phyloP scores from a whole-genome alignment of 108 stramenopile species.

The Nannochloropsis salina region DNA sequence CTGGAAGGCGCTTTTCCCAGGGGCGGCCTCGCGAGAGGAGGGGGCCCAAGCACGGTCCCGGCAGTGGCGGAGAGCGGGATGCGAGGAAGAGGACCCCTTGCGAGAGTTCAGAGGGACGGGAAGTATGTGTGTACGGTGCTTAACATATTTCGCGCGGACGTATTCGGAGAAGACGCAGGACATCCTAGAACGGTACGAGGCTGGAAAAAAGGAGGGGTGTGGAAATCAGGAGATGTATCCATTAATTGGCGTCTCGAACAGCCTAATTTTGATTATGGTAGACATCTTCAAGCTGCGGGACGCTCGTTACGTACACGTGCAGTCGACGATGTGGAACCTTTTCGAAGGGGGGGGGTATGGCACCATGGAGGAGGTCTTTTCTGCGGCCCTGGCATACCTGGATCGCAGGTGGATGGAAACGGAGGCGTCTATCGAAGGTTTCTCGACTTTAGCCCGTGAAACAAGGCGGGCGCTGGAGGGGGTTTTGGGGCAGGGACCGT shows the following conservation, averaged over 20 bases:
- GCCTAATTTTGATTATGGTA: not conserved
- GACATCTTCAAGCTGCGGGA: not conserved
- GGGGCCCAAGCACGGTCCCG: not conserved
- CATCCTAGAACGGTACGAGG: not conserved
- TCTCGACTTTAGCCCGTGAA: not conserved
- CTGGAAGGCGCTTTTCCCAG: not conserved
- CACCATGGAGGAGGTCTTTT: not conserved
- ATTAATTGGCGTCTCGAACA: not conserved
- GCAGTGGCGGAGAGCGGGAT: not conserved
- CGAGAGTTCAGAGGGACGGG: not conserved
- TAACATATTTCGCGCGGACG: not conserved
- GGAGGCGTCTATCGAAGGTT: not conserved
- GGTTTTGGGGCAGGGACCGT: not conserved
- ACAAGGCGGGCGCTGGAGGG: not conserved
- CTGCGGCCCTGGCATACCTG: not conserved
- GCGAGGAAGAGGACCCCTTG: not conserved
- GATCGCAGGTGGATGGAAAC: not conserved
- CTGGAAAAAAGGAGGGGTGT: not conserved
- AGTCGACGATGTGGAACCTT: not conserved
- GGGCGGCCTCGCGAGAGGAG: not conserved
- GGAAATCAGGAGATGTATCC: not conserved
- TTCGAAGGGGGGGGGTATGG: not conserved
- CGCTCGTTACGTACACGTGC: not conserved
- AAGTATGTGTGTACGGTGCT: not conserved
- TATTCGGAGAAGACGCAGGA: not conserved